Evolutionary conservation across 768 basidiomycete genomes (phyloP), one percentile per base, ranked within the genome.

Genomic region (Russula lepida): DNA sequence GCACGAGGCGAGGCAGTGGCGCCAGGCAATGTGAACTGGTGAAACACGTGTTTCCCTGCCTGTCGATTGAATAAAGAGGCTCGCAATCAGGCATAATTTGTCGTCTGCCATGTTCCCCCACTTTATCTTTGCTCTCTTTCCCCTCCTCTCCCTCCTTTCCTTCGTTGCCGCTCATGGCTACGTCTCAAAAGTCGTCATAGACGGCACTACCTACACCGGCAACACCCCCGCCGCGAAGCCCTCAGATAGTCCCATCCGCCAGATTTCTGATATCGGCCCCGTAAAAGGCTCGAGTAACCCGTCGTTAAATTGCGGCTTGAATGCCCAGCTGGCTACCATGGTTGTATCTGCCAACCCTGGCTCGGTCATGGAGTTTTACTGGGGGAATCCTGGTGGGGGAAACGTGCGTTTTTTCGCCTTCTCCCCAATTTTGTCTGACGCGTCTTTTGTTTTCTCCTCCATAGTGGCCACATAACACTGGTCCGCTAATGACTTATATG

Each of bases 401-500:
- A 55, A 71, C 37, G 73, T 73, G 41, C 63, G 70, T 67, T 25
- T 27, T 27, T 47, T 25, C 9, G 23, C 43, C 0, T 21, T 39
- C 41, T 27, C 19, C 32, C 39, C 5, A 17, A 28, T 25, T 47
- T 44, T n/a, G 2, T 1, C 43, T 44, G 43, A n/a, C 43, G 21
- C 43, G 43, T 44, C n/a, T 21, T 43, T 43, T 39, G 32, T 33
- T 21, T 43, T 21, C 23, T 2, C 23, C 37, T 28, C 35, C 48
- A n/a, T 55, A 78, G 74, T 81, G 79, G 82, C 76, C 76, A 1
- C 81, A 88, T 66, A 74, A 85, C 60, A 83, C 74, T 27, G 88
- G 89, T 4, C 88, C 89, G 4, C 73, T 89, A 71, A 72, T 89
- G 72, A 88, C 85, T 37, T 91, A 91, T 69, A 79, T 91, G 80